phyloP scores from a whole-genome alignment of 495 filamentous ascomycete genomes.

The Astrothelium macrocarpum region DNA sequence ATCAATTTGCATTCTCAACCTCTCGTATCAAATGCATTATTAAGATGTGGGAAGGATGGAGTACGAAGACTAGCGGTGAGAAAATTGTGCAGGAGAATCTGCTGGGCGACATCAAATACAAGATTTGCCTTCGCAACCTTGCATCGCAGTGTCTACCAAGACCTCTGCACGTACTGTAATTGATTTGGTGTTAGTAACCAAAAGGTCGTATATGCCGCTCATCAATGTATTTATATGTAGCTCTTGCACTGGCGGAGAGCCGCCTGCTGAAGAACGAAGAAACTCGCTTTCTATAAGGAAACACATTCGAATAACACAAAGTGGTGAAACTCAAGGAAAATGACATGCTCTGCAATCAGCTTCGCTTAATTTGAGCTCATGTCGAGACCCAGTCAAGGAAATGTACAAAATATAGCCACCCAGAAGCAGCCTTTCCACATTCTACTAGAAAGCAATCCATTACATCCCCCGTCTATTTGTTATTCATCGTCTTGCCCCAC shows the following conservation, averaged over 20 bases:
- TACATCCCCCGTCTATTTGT: not conserved
- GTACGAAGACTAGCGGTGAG: no score
- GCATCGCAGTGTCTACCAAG: no score
- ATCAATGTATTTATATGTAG: not conserved
- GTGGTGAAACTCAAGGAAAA: not conserved
- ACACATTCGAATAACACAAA: not conserved
- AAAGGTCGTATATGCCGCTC: not conserved
- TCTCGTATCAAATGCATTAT: no score
- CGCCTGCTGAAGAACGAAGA: not conserved
- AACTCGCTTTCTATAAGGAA: slow-evolving; percentile 6
- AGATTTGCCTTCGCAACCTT: no score
- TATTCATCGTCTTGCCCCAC: slow-evolving; percentile 55
- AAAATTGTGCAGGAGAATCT: no score
- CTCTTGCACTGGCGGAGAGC: not conserved
- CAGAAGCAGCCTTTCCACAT: not conserved
- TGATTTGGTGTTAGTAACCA: not conserved
- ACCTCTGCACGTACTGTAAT: no score
- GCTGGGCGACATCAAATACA: no score
- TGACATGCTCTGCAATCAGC: not conserved
- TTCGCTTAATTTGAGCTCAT: not conserved
- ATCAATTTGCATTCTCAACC: no score
- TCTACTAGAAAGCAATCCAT: not conserved
- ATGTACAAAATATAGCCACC: not conserved
- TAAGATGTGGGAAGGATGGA: no score
- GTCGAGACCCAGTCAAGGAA: not conserved